Percentiles rank a stretch among this genome's conserved stretches.
Evolutionary conservation across 495 filamentous ascomycete species (phyloP).

Genomic region (Niebla homalea): DNA sequence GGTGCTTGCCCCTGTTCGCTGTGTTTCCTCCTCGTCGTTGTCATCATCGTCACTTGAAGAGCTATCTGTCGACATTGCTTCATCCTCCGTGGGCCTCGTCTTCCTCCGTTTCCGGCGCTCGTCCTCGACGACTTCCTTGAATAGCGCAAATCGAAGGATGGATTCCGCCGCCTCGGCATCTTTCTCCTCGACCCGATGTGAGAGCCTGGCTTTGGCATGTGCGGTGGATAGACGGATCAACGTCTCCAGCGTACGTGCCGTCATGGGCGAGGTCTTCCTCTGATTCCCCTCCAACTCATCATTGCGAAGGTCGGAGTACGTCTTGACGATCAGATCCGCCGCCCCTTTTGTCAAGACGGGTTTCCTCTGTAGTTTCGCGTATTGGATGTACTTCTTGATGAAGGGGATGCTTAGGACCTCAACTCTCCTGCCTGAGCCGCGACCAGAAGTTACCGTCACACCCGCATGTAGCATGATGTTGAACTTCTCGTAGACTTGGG

Average conservation of each 20-base stretch:
- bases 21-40: constrained; percentile 33
- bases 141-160: constrained; percentile 88
- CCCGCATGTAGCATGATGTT: constrained; percentile 92
- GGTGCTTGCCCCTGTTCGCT: constrained; percentile 23
- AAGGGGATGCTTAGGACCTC: constrained; percentile 97
- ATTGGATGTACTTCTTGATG: constrained; percentile 99
- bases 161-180: constrained; percentile 81
- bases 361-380: constrained; percentile 86
- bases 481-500: constrained; percentile 92
- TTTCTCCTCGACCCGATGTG: constrained; percentile 80
- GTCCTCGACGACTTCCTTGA: constrained; percentile 91
- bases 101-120: constrained; percentile 64
- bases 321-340: constrained; percentile 77
- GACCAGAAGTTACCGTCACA: constrained; percentile 61
- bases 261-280: constrained; percentile 86
- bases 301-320: constrained; percentile 90
- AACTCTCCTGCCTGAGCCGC: constrained; percentile 52
- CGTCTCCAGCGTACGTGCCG: constrained; percentile 92
- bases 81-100: constrained; percentile 22
- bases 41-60: constrained; percentile 28
- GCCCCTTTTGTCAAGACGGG: constrained; percentile 86
- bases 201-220: constrained; percentile 87
- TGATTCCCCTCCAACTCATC: constrained; percentile 92
- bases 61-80: not conserved
- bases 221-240: constrained; percentile 94